Evolutionary conservation across 1,139 yeast genomes (phyloP).

Genomic region (Taphrina wiesneri): DNA sequence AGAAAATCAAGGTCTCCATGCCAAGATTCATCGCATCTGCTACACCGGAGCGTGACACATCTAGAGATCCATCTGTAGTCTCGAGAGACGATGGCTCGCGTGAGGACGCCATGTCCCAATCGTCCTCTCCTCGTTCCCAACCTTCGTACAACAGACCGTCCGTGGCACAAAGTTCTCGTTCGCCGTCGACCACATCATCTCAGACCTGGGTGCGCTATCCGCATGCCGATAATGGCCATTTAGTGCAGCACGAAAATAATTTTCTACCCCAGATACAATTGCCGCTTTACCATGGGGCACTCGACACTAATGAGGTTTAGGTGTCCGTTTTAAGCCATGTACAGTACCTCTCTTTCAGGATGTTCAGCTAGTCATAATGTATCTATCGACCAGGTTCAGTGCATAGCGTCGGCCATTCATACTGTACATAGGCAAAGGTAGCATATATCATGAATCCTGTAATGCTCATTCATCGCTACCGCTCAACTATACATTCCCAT

Average conservation of each 20-base stretch:
- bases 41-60: background rate
- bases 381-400: background rate
- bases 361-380: too few species aligned
- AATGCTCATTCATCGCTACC: background rate
- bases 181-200: background rate
- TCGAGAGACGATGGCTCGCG: background rate
- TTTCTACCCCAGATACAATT: background rate
- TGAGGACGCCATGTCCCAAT: background rate
- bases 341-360: background rate
- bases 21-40: conserved; percentile 2
- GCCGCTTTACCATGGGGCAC: background rate
- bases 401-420: background rate
- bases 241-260: background rate
- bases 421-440: background rate
- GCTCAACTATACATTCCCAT: background rate
- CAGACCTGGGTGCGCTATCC: background rate
- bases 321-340: background rate
- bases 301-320: too few species aligned
- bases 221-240: background rate
- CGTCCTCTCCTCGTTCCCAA: background rate
- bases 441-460: background rate
- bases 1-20: conserved; percentile 10
- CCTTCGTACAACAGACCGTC: background rate
- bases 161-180: background rate
- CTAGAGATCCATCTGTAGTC: background rate